Percentiles rank a stretch among this genome's conserved stretches.
Evolutionary conservation across 768 basidiomycete species (phyloP).

Genomic region (Antrodiella citrinella): DNA sequence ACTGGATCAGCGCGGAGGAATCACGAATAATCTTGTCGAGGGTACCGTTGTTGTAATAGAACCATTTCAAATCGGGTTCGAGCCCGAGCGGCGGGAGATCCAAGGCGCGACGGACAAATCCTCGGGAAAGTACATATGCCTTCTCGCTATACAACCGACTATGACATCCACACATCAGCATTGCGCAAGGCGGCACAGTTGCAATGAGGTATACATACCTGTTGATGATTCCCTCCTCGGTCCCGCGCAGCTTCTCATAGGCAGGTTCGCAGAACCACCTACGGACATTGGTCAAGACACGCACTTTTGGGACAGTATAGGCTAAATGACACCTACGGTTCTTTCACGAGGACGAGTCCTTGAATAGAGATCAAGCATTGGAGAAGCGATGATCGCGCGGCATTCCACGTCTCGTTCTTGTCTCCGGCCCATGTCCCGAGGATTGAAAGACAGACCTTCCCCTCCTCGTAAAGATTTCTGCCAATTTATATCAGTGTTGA

Average conservation of each 20-base stretch:
- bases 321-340: slow-evolving; percentile 79
- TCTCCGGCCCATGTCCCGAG: slow-evolving; percentile 92
- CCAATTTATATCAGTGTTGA: not conserved
- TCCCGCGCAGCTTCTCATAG: slow-evolving; percentile 86
- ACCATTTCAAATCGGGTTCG: slow-evolving; percentile 61
- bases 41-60: slow-evolving; percentile 59
- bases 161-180: slow-evolving; percentile 1
- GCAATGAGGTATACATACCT: slow-evolving; percentile 41
- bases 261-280: slow-evolving; percentile 93
- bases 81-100: slow-evolving; percentile 69
- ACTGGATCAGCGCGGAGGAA: slow-evolving; percentile 55
- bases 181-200: slow-evolving; percentile 1
- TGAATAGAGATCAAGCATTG: slow-evolving; percentile 94
- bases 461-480: slow-evolving; percentile 91
- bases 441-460: slow-evolving; percentile 89
- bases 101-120: slow-evolving; percentile 84
- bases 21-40: slow-evolving; percentile 63
- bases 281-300: not conserved
- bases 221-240: slow-evolving; percentile 83
- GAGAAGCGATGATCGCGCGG: slow-evolving; percentile 75
- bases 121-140: slow-evolving; percentile 83
- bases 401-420: slow-evolving; percentile 79
- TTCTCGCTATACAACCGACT: slow-evolving; percentile 92
- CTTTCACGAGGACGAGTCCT: slow-evolving; percentile 85
- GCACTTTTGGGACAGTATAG: not conserved